Conservation (phyloP, 192 early-diverging fungal species). For the Spizellomyces punctatus region DNA sequence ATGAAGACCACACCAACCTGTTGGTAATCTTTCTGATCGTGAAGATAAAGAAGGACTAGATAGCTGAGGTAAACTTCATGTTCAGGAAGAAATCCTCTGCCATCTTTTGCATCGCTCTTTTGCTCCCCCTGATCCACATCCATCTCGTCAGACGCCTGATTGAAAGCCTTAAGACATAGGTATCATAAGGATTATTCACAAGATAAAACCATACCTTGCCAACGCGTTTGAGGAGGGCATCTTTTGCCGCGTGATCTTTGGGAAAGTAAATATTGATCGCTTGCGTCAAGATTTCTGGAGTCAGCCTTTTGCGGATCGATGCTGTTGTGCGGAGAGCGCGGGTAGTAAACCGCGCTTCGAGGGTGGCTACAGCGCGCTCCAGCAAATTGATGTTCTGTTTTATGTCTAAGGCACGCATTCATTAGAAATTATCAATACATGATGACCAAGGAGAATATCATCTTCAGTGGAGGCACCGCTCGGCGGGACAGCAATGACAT, state of each 20-base stretch:
- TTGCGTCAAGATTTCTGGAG: constrained; percentile 61
- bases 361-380: constrained; percentile 77
- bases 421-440: neutral
- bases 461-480: neutral
- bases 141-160: constrained; percentile 43
- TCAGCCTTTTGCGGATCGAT: constrained; percentile 78
- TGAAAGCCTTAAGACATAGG: constrained; percentile 7
- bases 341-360: constrained; percentile 86
- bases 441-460: neutral
- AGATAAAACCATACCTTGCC: constrained; percentile 7
- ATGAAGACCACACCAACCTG: constrained; percentile 47
- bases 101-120: constrained; percentile 1
- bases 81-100: constrained; percentile 65
- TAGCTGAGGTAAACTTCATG: constrained; percentile 83
- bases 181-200: neutral
- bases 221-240: constrained; percentile 16
- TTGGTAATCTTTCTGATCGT: constrained; percentile 75
- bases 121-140: constrained; percentile 42
- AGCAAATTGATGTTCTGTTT: constrained; percentile 83
- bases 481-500: neutral
- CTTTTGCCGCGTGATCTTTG: constrained; percentile 7
- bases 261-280: constrained; percentile 38
- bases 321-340: constrained; percentile 84
- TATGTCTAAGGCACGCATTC: constrained; percentile 69
- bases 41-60: constrained; percentile 76